Base-by-base conservation (phyloP, 345 rosid genomes). In the Euclidium syriacum region DNA sequence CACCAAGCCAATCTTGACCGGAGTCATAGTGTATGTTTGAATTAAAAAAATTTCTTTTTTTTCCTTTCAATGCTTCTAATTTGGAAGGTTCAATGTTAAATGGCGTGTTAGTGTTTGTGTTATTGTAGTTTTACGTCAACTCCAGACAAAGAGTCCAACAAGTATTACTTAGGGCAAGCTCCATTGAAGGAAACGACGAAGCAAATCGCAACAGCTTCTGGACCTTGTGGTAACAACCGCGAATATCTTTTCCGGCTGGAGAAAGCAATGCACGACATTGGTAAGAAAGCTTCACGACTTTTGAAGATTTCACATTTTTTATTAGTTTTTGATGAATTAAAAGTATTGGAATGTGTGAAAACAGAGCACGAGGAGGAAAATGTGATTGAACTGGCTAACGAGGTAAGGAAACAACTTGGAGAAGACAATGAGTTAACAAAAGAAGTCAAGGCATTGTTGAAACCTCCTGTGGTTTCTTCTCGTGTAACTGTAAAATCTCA, bases 181-280 rank as follows among this genome's bases (percentile, higher is more conserved):
- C 85, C 98, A 12, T 52, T 92, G 69, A 84, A 82, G 33, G 90
- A 83, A 47, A 92, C 89, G 97, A 96, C 98, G 7, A 75, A 69
- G 79, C 98, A 92, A 83, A 92, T 92, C 64, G 95, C 98, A 10
- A 85, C 88, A 40, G 98, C 98, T 4, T 47, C 55, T 44, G 98
- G 98, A 65, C 98, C 98, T 4, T 89, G 90, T 60, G 98, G 98
- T 22, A 83, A 92, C 83, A 89, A 92, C 50, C 73, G 97, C 18
- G 98, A 92, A 40, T 92, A 92, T 65, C 84, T 92, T 29, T 89
- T 92, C 80, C 54, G 23, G 73, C 49, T 92, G 6, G 98, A 92
- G 84, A 89, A 84, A 79, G 94, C 98, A 71, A 72, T 92, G 91
- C 80, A 61, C 69, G 83, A 84, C 62, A 82, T 92, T 36, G 98